phyloP scores from a whole-genome alignment of 805 yeast species.

The Metschnikowia anglica region DNA sequence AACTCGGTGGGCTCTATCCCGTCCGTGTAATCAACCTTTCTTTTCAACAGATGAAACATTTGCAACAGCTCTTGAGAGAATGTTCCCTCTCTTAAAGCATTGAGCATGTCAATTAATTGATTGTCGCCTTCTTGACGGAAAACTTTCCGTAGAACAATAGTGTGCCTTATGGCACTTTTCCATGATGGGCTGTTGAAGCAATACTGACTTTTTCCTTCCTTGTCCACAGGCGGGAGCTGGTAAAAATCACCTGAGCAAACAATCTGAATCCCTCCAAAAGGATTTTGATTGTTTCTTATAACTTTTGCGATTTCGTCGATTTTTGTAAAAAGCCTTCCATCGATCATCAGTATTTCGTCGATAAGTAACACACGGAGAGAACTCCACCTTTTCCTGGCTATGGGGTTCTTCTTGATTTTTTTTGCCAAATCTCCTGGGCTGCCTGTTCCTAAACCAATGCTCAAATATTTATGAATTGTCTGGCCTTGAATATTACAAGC shows the following conservation, averaged over 20 bases:
- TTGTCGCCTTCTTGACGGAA: constrained; percentile 78
- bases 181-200: constrained; percentile 68
- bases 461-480: constrained; percentile 74
- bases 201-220: constrained; percentile 38
- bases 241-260: constrained; percentile 79
- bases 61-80: constrained; percentile 47
- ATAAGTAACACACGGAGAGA: constrained; percentile 58
- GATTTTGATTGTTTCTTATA: constrained; percentile 43
- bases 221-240: constrained; percentile 74
- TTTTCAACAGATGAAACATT: constrained; percentile 51
- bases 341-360: constrained; percentile 82
- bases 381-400: constrained; percentile 55
- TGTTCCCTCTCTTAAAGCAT: constrained; percentile 67
- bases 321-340: constrained; percentile 64
- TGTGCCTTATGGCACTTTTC: constrained; percentile 54
- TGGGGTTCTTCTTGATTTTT: constrained; percentile 53
- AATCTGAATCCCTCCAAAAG: constrained; percentile 81
- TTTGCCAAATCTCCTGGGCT: constrained; percentile 44
- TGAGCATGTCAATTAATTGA: constrained; percentile 68
- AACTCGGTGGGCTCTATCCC: constrained; percentile 73
- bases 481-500: constrained; percentile 81
- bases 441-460: constrained; percentile 71
- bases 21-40: constrained; percentile 50
- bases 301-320: constrained; percentile 58
- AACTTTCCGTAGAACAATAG: constrained; percentile 61